These are phyloP conservation scores for Somion occarium DNA, from an alignment of 1,284 basidiomycete genomes.

Conservation along the genomic window DNA sequence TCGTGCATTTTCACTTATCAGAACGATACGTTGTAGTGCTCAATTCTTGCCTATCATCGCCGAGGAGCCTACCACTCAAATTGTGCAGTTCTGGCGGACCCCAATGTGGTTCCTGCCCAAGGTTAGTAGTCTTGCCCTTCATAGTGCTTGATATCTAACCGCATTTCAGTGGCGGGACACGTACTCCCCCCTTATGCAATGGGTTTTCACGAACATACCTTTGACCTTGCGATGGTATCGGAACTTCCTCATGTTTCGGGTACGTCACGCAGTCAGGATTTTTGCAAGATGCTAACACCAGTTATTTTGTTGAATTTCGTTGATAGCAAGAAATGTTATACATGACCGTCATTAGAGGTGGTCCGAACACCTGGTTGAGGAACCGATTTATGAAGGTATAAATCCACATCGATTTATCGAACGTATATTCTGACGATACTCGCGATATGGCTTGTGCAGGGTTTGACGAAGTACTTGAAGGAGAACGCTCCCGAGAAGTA, in stretches of 20 bases:
- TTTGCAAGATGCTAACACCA: neutral
- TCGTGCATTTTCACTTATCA: too few species aligned
- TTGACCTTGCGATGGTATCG: conserved; percentile 33
- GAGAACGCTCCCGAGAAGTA: conserved; percentile 35
- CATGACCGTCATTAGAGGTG: neutral
- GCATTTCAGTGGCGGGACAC: conserved; percentile 24
- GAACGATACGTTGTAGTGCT: conserved; percentile 27
- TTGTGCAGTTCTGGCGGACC: conserved; percentile 43
- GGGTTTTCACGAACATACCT: conserved; percentile 37
- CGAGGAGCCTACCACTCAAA: conserved; percentile 31
- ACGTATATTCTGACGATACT: neutral
- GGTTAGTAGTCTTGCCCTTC: conserved; percentile 11
- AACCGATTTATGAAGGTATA: neutral
- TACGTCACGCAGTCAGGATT: conserved; percentile 15
- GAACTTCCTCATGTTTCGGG: conserved; percentile 26
- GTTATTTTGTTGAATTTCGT: neutral
- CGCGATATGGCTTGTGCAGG: too few species aligned
- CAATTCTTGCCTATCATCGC: conserved; percentile 43
- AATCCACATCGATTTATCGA: too few species aligned
- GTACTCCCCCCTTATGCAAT: conserved; percentile 29
- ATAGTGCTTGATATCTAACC: neutral
- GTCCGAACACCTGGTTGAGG: neutral
- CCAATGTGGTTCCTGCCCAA: conserved; percentile 40
- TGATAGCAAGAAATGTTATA: conserved; percentile 3
- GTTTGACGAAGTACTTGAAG: conserved; percentile 30